Percentiles rank a stretch among this genome's conserved stretches.
Evolutionary conservation across 805 yeast species (phyloP).

Genomic region (Myxozyma udenii): DNA sequence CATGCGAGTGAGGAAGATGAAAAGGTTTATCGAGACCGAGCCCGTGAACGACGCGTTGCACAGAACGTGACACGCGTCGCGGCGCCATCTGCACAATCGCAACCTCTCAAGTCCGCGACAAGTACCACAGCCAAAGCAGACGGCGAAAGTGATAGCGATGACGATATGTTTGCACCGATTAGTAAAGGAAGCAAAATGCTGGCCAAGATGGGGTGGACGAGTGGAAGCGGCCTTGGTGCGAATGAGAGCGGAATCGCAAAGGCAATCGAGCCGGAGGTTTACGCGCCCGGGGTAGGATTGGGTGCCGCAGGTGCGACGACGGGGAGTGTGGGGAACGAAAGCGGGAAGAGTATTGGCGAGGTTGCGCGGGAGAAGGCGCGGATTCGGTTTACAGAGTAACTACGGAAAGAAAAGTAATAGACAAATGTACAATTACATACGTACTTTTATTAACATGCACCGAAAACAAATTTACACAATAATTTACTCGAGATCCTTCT

Average conservation of each 20-base stretch:
- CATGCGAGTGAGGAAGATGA: neutral
- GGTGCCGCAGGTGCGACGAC: conserved; percentile 17
- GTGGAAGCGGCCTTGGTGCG: conserved; percentile 82
- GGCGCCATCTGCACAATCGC: neutral
- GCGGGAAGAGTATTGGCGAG: too few relatives aligned
- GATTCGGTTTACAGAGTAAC: neutral
- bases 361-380: conserved; percentile 3
- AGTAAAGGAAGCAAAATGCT: conserved; percentile 63
- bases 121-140: neutral
- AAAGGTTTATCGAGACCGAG: conserved; percentile 25
- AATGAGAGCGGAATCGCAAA: conserved; percentile 45
- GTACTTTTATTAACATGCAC: conserved; percentile 1
- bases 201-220: conserved; percentile 81
- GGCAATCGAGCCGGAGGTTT: conserved; percentile 21
- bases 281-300: conserved; percentile 23
- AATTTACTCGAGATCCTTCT: conserved; percentile 43
- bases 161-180: conserved; percentile 5
- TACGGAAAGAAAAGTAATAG: conserved; percentile 8
- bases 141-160: conserved; percentile 14
- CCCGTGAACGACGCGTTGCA: conserved; percentile 24
- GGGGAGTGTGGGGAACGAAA: neutral
- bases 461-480: neutral
- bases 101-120: neutral
- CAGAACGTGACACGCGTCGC: conserved; percentile 4
- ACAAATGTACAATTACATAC: too few relatives aligned